These are phyloP conservation scores for Gossypium turneri DNA, from an alignment of 345 rosid genomes.

Conservation along the genomic window DNA sequence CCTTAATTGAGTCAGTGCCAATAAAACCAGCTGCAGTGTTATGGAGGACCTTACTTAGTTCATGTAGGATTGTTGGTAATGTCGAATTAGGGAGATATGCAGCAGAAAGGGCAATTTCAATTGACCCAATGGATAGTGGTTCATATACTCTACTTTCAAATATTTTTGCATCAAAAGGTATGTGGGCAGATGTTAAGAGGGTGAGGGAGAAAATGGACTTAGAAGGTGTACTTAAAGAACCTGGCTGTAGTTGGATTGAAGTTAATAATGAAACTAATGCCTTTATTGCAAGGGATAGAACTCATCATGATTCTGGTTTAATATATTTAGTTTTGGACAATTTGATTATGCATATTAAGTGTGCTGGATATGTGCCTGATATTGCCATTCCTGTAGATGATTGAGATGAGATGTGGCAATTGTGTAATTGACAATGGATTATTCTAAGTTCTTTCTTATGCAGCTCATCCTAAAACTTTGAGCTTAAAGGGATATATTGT, in stretches of 20 bases:
- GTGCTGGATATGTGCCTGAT: constrained; percentile 25
- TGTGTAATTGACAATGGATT: not conserved
- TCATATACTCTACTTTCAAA: constrained; percentile 59
- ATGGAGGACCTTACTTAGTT: constrained; percentile 77
- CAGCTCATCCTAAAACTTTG: not conserved
- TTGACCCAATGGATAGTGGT: constrained; percentile 61
- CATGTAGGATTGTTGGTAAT: constrained; percentile 44
- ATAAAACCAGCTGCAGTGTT: constrained; percentile 42
- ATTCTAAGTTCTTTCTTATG: not conserved
- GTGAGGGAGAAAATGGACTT: constrained; percentile 63
- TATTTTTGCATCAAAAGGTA: constrained; percentile 58
- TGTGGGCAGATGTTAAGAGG: constrained; percentile 62
- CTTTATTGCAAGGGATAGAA: constrained; percentile 54
- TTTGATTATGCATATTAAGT: constrained; percentile 49
- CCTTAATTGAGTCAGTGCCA: constrained; percentile 56
- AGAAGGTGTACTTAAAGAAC: constrained; percentile 61
- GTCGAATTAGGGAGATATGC: constrained; percentile 58
- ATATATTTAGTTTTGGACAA: constrained; percentile 39
- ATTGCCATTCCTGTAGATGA: constrained; percentile 17
- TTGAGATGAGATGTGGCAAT: constrained; percentile 5
- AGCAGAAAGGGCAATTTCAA: constrained; percentile 60
- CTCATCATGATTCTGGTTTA: constrained; percentile 34
- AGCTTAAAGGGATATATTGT: constrained; percentile 11
- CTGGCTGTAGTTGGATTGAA: constrained; percentile 72
- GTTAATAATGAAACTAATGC: constrained; percentile 36